phyloP scores from a whole-genome alignment of 73 alveolate genomes.

The Tetrahymena malaccensis region DNA sequence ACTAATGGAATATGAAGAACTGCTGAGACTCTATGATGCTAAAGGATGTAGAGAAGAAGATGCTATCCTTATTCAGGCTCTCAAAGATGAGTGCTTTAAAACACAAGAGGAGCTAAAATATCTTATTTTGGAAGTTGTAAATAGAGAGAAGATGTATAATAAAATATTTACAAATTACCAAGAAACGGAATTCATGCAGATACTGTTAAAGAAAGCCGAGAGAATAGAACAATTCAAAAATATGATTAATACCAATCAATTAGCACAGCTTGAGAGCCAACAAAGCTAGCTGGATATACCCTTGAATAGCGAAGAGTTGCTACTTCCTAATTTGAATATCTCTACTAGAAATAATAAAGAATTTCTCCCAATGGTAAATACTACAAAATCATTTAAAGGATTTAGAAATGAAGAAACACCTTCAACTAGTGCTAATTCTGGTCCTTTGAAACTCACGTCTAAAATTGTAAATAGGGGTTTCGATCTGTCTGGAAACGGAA shows the following conservation, averaged over 20 bases:
- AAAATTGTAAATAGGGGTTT: neutral
- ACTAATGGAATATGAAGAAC: neutral
- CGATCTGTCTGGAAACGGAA: neutral
- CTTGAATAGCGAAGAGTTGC: neutral
- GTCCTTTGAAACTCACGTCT: neutral
- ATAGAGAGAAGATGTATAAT: neutral
- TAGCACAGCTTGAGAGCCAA: neutral
- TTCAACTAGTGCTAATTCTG: neutral
- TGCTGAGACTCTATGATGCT: neutral
- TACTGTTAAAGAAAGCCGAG: neutral
- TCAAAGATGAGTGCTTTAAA: neutral
- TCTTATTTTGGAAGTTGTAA: neutral
- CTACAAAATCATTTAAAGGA: neutral
- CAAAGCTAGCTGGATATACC: neutral
- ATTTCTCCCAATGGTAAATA: neutral
- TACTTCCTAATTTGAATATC: neutral
- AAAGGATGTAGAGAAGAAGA: neutral
- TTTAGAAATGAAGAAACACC: neutral
- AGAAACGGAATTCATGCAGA: neutral
- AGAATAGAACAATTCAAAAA: neutral
- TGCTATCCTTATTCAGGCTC: neutral
- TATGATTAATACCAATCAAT: neutral
- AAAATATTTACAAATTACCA: neutral
- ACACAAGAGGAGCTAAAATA: neutral
- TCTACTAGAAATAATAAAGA: neutral